A percentile compares a stretch with the other conserved stretches of the same genome.
Conservation (phyloP, 495 filamentous ascomycete species). For the Annulohypoxylon moriforme region DNA sequence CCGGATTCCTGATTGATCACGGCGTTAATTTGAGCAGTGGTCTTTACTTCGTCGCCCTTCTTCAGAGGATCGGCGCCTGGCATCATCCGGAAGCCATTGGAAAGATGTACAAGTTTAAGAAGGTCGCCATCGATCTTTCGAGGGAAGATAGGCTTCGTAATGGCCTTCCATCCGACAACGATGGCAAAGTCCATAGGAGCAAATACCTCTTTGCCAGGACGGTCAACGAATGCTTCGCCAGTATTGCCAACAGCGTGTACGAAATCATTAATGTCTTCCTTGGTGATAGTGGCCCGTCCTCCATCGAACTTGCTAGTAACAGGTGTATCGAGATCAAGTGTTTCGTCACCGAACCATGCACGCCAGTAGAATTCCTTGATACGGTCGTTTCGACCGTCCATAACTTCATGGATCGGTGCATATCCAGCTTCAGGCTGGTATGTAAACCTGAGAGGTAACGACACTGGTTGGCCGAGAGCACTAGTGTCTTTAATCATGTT, state of each 20-base stretch:
- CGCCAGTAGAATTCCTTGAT: slow-evolving; percentile 99
- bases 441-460: slow-evolving; percentile 84
- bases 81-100: slow-evolving; percentile 97
- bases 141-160: slow-evolving; percentile 98
- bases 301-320: slow-evolving; percentile 90
- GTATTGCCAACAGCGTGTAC: slow-evolving; percentile 98
- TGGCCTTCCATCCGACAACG: slow-evolving; percentile 98
- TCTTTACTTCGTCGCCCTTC: slow-evolving; percentile 92
- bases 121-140: slow-evolving; percentile 93
- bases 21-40: slow-evolving; percentile 95
- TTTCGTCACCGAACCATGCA: slow-evolving; percentile 93
- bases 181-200: slow-evolving; percentile 99
- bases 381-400: slow-evolving; percentile 91
- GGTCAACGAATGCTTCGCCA: slow-evolving; percentile 97
- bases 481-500: slow-evolving; percentile 92
- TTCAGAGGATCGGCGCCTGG: slow-evolving; percentile 93
- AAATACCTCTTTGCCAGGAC: slow-evolving; percentile 92
- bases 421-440: slow-evolving; percentile 96
- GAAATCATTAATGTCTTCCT: slow-evolving; percentile 95
- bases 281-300: slow-evolving; percentile 84
- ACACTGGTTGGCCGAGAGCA: slow-evolving; percentile 77
- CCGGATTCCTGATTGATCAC: slow-evolving; percentile 98
- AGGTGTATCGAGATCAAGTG: slow-evolving; percentile 82
- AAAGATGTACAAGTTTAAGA: slow-evolving; percentile 92
- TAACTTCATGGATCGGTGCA: slow-evolving; percentile 94